These are phyloP conservation scores for Plectosphaerella sp. DNA, from an alignment of 2,329 filamentous ascomycete genomes.

Conservation along the genomic window DNA sequence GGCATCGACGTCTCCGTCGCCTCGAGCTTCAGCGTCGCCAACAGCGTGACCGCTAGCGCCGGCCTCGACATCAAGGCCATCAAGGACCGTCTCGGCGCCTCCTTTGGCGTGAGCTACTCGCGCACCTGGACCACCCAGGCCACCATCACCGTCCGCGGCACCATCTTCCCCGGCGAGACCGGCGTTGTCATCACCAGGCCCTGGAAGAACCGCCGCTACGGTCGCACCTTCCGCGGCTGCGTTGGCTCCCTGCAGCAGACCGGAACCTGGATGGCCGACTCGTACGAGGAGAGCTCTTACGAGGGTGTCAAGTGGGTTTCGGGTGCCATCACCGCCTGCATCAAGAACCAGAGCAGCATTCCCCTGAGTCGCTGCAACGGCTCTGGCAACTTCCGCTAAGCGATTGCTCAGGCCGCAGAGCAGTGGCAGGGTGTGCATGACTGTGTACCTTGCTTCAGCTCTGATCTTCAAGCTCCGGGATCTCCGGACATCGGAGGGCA, in stretches of 20 bases:
- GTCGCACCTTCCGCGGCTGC: slow-evolving; percentile 9
- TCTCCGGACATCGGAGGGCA: too few relatives aligned
- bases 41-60: slow-evolving; percentile 1
- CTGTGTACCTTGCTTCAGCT: too few relatives aligned
- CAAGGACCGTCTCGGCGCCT: slow-evolving; percentile 3
- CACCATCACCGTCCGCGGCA: slow-evolving; percentile 6
- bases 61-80: slow-evolving; percentile 2
- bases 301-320: slow-evolving; percentile 6
- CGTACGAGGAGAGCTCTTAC: slow-evolving; percentile 8
- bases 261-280: slow-evolving; percentile 8
- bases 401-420: not conserved
- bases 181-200: slow-evolving; percentile 7
- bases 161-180: slow-evolving; percentile 4
- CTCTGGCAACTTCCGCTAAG: slow-evolving; percentile 1
- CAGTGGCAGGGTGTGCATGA: too few relatives aligned
- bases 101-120: slow-evolving; percentile 1
- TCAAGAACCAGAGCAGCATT: slow-evolving; percentile 4
- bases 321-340: slow-evolving; percentile 6
- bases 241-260: slow-evolving; percentile 4
- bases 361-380: slow-evolving; percentile 1
- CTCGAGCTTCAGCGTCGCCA: slow-evolving; percentile 5
- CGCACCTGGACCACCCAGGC: slow-evolving; percentile 7
- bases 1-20: slow-evolving; percentile 8
- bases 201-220: slow-evolving; percentile 9
- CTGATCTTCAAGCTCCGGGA: too few relatives aligned